phyloP scores from a whole-genome alignment of 2,329 filamentous ascomycete species.

The Trichophyton benhamiae region DNA sequence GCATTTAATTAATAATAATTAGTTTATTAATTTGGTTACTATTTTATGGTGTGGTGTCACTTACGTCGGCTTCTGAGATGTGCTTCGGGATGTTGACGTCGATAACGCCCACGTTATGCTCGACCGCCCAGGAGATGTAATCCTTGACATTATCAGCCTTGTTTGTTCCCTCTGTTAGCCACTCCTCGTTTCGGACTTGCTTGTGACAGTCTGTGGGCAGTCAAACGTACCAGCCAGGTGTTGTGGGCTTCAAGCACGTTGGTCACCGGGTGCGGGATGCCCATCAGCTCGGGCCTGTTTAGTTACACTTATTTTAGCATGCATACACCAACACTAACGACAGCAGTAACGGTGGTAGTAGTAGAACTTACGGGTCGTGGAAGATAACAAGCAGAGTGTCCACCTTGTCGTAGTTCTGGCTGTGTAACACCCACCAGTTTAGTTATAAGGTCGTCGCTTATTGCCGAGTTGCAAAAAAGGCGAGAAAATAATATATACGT shows the following conservation, averaged over 20 bases:
- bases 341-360: neutral
- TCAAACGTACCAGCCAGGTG: slow-evolving; percentile 62
- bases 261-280: slow-evolving; percentile 55
- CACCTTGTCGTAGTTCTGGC: slow-evolving; percentile 51
- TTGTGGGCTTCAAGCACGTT: slow-evolving; percentile 71
- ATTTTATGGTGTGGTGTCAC: slow-evolving; percentile 8
- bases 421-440: slow-evolving; percentile 18
- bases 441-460: neutral
- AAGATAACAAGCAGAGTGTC: slow-evolving; percentile 70
- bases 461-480: neutral
- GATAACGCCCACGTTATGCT: slow-evolving; percentile 69
- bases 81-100: slow-evolving; percentile 84
- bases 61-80: slow-evolving; percentile 52
- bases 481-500: too few species aligned
- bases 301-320: slow-evolving; percentile 6
- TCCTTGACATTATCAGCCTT: slow-evolving; percentile 70
- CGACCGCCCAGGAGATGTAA: slow-evolving; percentile 73
- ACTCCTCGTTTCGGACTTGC: neutral
- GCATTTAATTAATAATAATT: neutral
- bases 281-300: slow-evolving; percentile 55
- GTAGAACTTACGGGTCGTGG: slow-evolving; percentile 63
- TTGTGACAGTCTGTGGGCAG: slow-evolving; percentile 5
- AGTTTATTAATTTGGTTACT: neutral
- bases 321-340: neutral
- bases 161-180: slow-evolving; percentile 10